These are phyloP conservation scores for Halenospora varia DNA, from an alignment of 495 filamentous ascomycete genomes.

Conservation along the genomic window DNA sequence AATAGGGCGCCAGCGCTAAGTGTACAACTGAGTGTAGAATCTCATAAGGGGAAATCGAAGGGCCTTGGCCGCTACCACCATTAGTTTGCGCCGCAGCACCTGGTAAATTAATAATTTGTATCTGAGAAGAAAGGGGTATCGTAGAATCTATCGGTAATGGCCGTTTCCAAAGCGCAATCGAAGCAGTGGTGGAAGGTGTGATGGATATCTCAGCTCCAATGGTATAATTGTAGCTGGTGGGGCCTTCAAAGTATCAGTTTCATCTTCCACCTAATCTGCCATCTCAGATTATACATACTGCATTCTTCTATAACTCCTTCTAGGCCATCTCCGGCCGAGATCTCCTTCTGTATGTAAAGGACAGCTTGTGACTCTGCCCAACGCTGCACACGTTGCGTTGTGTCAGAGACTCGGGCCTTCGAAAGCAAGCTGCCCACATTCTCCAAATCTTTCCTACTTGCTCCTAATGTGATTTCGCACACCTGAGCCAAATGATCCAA, in stretches of 20 bases:
- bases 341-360: constrained; percentile 86
- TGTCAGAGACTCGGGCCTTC: constrained; percentile 62
- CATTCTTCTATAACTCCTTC: constrained; percentile 46
- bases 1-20: constrained; percentile 84
- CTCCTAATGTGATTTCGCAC: constrained; percentile 80
- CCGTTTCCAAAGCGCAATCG: constrained; percentile 85
- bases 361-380: constrained; percentile 71
- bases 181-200: constrained; percentile 72
- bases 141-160: constrained; percentile 78
- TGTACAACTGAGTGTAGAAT: constrained; percentile 85
- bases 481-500: constrained; percentile 78
- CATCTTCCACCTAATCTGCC: neutral
- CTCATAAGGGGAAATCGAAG: constrained; percentile 77
- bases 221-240: constrained; percentile 61
- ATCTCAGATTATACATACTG: constrained; percentile 23
- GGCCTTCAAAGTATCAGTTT: constrained; percentile 7
- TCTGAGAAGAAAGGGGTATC: constrained; percentile 74
- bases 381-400: constrained; percentile 75
- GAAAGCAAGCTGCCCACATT: constrained; percentile 78
- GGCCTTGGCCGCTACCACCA: constrained; percentile 60
- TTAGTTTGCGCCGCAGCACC: constrained; percentile 64
- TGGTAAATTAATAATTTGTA: constrained; percentile 89
- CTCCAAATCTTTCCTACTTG: constrained; percentile 75
- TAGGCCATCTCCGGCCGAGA: constrained; percentile 49
- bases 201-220: constrained; percentile 78